Evolutionary conservation across 2,329 filamentous ascomycete species (phyloP).

Genomic region (Furcasterigmium sp.): DNA sequence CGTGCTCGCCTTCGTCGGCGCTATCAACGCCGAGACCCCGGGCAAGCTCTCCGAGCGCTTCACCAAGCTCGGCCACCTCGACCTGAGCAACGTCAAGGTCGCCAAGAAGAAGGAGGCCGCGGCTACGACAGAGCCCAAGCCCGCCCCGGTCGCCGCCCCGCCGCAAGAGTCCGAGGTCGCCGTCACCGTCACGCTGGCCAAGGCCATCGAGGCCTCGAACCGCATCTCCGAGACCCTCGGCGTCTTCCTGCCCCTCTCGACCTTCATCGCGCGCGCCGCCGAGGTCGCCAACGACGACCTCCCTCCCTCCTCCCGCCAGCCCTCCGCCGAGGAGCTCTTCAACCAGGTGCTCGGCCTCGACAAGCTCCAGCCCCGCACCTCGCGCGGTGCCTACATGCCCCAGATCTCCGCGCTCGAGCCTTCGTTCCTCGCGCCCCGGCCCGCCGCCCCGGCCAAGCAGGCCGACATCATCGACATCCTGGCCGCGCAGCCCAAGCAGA

Average conservation of each 20-base stretch:
- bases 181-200: constrained; percentile 71
- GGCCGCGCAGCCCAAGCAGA: constrained; percentile 32
- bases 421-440: constrained; percentile 26
- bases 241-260: constrained; percentile 75
- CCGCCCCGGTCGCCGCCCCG: constrained; percentile 25
- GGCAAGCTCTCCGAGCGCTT: constrained; percentile 66
- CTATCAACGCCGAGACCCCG: constrained; percentile 68
- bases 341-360: constrained; percentile 76
- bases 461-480: constrained; percentile 82
- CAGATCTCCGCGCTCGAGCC: constrained; percentile 58
- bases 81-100: constrained; percentile 92
- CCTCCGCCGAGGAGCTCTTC: constrained; percentile 78
- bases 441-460: constrained; percentile 23
- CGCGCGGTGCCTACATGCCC: constrained; percentile 63
- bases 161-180: constrained; percentile 55
- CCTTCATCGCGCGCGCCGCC: constrained; percentile 79
- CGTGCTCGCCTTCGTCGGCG: constrained; percentile 82
- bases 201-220: constrained; percentile 75
- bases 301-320: constrained; percentile 60
- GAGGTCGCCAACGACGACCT: constrained; percentile 85
- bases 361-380: constrained; percentile 36
- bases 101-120: constrained; percentile 44
- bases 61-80: constrained; percentile 73
- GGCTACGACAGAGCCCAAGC: constrained; percentile 29
- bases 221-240: constrained; percentile 73